Evolutionary conservation across 1,284 basidiomycete species (phyloP).

Genomic region (Sanghuangporus weigelae): DNA sequence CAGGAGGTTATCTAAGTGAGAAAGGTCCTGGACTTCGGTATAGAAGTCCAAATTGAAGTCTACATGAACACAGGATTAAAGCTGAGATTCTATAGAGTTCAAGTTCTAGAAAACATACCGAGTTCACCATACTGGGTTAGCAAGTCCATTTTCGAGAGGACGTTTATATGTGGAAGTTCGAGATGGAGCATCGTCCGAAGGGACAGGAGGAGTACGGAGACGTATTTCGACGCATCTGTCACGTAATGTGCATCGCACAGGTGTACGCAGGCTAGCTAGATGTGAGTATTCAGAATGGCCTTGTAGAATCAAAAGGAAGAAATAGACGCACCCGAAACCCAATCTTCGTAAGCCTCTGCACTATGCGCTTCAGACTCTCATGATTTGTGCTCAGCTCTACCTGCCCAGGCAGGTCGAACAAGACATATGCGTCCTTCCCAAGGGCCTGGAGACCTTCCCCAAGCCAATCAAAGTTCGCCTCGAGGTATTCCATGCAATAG

Average conservation of each 20-base stretch:
- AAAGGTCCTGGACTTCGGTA: slow-evolving; percentile 95
- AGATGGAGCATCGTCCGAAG: slow-evolving; percentile 97
- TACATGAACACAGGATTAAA: slow-evolving; percentile 29
- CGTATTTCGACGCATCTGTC: slow-evolving; percentile 92
- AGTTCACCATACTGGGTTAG: slow-evolving; percentile 84
- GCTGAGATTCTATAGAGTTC: slow-evolving; percentile 9
- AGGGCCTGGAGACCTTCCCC: slow-evolving; percentile 67
- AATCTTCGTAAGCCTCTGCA: slow-evolving; percentile 66
- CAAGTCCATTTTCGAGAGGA: slow-evolving; percentile 93
- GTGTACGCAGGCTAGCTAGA: slow-evolving; percentile 88
- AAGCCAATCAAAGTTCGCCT: slow-evolving; percentile 95
- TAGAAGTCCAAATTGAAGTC: slow-evolving; percentile 98
- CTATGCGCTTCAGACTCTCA: slow-evolving; percentile 77
- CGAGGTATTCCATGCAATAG: slow-evolving; percentile 97
- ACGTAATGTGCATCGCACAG: slow-evolving; percentile 96
- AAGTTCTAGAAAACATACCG: slow-evolving; percentile 42
- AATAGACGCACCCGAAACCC: slow-evolving; percentile 75
- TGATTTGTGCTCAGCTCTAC: slow-evolving; percentile 98
- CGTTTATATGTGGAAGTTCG: slow-evolving; percentile 96
- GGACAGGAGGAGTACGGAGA: slow-evolving; percentile 88
- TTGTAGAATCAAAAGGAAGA: slow-evolving; percentile 8
- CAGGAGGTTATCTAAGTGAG: slow-evolving; percentile 79
- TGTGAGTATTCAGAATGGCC: slow-evolving; percentile 23
- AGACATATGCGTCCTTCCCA: slow-evolving; percentile 73
- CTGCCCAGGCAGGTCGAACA: slow-evolving; percentile 97